Base-by-base conservation (phyloP, 1,284 basidiomycete genomes). In the Heterobasidion irregulare region DNA sequence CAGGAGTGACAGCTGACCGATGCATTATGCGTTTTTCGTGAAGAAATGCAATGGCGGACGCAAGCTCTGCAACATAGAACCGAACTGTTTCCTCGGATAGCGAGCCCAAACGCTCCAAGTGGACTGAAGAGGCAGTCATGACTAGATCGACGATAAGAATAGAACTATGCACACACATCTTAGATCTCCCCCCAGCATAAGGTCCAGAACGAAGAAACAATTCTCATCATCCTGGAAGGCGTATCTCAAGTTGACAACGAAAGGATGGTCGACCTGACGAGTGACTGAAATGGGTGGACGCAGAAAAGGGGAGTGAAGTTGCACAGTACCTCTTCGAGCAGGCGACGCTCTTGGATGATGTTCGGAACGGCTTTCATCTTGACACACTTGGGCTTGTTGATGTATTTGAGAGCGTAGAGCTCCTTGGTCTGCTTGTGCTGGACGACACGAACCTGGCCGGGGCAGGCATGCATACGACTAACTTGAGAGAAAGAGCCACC, bases 181-280 rank as follows among this genome's bases (percentile, higher is more conserved):
- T 58, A 99, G 75, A 71, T 98, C 96, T 18, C 96, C 96, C 8
- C 96, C 96, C 8, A 99, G 79, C 96, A 99, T 99, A 56, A 98
- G 79, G 73, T 99, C 96, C 61, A 99, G 73, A 15, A 98, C 96
- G 68, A 98, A 98, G 78, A 99, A 99, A 65, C 96, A 94, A 69
- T 99, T 98, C 68, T 98, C 96, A 66, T 98, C 96, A 68, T 99
- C 96, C 70, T 99, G 96, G 70, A 99, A 99, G 15, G 96, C 96
- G 69, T 98, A 98, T 51, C 96, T 86, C 68, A 99, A 67, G 70
- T 98, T 98, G 70, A 98, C 96, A 54, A 98, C 87, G 67, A 92
- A 98, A 0, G 95, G 92, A 63, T 96, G 94, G 72, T 99, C 95
- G 64, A 98, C 89, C 92, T 97, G 60, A 50, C 18, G 32, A 18